Conservation (phyloP, 2,329 filamentous ascomycete genomes). For the Hirsutella rhossiliensis region DNA sequence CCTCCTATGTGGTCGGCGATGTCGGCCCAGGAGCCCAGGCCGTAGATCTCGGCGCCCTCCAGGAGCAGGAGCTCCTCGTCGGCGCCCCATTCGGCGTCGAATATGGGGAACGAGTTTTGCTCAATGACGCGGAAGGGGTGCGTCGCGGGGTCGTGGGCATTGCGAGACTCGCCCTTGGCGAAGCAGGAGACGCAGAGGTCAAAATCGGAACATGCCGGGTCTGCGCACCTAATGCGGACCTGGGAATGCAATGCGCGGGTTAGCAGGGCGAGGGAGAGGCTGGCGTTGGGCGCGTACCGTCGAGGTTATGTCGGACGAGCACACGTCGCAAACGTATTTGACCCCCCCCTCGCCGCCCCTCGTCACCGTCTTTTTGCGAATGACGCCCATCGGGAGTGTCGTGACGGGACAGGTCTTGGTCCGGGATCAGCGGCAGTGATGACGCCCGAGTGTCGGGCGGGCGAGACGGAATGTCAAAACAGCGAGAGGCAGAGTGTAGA, state of each 20-base stretch:
- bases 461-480: not conserved
- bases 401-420: not conserved
- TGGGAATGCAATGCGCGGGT: constrained; percentile 22
- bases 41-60: constrained; percentile 93
- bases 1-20: constrained; percentile 97
- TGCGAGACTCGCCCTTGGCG: constrained; percentile 65
- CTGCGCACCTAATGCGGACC: constrained; percentile 91
- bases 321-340: constrained; percentile 96
- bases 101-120: constrained; percentile 96
- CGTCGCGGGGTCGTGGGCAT: constrained; percentile 73
- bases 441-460: not conserved
- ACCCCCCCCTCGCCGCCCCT: constrained; percentile 77
- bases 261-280: not conserved
- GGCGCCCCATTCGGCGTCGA: constrained; percentile 87
- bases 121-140: constrained; percentile 93
- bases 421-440: not conserved
- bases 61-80: constrained; percentile 91
- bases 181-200: constrained; percentile 97
- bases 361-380: constrained; percentile 86
- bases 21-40: constrained; percentile 92
- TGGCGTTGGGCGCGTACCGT: constrained; percentile 52
- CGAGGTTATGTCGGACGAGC: constrained; percentile 90
- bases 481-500: not conserved
- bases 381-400: constrained; percentile 62
- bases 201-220: constrained; percentile 76